These are phyloP conservation scores for Ustilaginoidea virens DNA, from an alignment of 2,329 filamentous ascomycete species.

Conservation along the genomic window DNA sequence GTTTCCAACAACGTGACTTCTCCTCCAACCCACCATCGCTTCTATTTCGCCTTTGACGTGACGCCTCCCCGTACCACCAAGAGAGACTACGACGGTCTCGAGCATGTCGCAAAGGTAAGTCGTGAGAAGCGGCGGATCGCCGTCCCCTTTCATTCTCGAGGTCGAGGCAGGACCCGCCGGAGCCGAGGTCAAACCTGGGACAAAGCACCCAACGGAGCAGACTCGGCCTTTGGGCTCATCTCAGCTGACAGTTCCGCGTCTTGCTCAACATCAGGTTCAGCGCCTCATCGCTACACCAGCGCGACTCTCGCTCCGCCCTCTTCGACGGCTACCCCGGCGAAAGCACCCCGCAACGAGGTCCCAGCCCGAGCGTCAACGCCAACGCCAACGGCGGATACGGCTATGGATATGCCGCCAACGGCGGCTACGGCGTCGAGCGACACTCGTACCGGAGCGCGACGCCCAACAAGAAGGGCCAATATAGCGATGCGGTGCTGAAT, in stretches of 20 bases:
- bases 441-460: slow-evolving; percentile 49
- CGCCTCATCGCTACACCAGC: slow-evolving; percentile 54
- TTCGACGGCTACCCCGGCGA: slow-evolving; percentile 53
- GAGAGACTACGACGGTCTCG: too few relatives aligned
- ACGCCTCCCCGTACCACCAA: too few relatives aligned
- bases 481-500: slow-evolving; percentile 79
- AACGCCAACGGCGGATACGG: slow-evolving; percentile 17
- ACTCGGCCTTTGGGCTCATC: too few relatives aligned
- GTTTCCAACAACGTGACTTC: too few relatives aligned
- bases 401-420: slow-evolving; percentile 29
- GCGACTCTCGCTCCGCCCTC: slow-evolving; percentile 55
- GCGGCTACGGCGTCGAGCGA: slow-evolving; percentile 11
- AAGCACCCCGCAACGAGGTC: slow-evolving; percentile 22
- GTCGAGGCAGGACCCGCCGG: too few relatives aligned
- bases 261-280: slow-evolving; percentile 50
- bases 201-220: too few relatives aligned
- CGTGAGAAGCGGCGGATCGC: too few relatives aligned
- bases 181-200: too few relatives aligned
- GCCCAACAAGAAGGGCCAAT: slow-evolving; percentile 71
- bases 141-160: too few relatives aligned
- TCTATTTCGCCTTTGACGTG: too few relatives aligned
- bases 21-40: too few relatives aligned
- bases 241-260: too few relatives aligned
- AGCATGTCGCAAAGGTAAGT: slow-evolving; percentile 20
- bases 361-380: slow-evolving; percentile 12